Percentiles rank a stretch among this genome's conserved stretches.
Evolutionary conservation across 108 stramenopile genomes (phyloP).

Genomic region (Skeletonema grethae): DNA sequence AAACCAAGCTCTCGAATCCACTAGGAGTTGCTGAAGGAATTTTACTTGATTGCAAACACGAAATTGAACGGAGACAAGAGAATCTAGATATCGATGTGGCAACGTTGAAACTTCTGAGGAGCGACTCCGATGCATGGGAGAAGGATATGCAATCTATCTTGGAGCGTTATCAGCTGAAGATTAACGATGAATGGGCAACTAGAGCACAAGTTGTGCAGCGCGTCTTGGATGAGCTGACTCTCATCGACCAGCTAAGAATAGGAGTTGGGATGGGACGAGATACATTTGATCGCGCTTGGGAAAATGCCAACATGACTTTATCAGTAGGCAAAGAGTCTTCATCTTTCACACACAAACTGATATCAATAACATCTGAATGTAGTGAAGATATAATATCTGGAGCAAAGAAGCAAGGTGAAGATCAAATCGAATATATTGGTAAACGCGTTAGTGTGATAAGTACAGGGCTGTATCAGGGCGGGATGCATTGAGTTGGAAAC

Average conservation of each 20-base stretch:
- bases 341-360: constrained; percentile 28
- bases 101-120: constrained; percentile 63
- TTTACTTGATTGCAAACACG: constrained; percentile 55
- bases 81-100: constrained; percentile 69
- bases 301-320: constrained; percentile 31
- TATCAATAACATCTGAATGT: constrained; percentile 25
- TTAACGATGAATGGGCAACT: constrained; percentile 36
- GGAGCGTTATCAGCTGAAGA: constrained; percentile 26
- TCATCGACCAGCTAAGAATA: constrained; percentile 37
- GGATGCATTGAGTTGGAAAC: constrained; percentile 70
- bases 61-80: constrained; percentile 46
- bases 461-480: constrained; percentile 65
- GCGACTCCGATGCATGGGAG: constrained; percentile 74
- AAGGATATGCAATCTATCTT: constrained; percentile 60
- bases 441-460: constrained; percentile 61
- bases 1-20: constrained; percentile 80
- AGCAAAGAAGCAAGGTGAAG: constrained; percentile 74
- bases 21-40: constrained; percentile 78
- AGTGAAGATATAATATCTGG: constrained; percentile 40
- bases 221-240: constrained; percentile 22
- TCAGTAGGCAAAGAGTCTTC: constrained; percentile 28
- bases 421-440: constrained; percentile 75
- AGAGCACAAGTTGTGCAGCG: constrained; percentile 12
- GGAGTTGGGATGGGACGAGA: constrained; percentile 42
- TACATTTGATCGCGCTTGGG: constrained; percentile 60